Base-by-base conservation (phyloP, 2,329 filamentous ascomycete species). In the Davidsoniella eucalypti region DNA sequence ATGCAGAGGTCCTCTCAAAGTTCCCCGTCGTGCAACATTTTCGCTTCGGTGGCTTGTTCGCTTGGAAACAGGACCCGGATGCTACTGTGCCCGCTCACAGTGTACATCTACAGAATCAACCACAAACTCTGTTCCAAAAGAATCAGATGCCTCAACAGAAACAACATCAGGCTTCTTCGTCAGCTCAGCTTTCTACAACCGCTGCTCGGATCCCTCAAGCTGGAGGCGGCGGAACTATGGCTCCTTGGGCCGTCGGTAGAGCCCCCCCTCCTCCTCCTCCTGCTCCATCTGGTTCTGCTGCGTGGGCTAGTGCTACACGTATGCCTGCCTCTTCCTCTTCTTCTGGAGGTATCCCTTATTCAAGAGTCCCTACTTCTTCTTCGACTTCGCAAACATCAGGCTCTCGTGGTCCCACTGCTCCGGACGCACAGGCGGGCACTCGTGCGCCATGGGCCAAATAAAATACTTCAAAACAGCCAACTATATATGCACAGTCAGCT, bases 21-120 rank as follows among this genome's bases (percentile, higher is more conserved):
- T 95, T 95, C 61, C 92, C 92, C 2, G 92, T 98, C 2, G 87
- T 98, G n/a, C 92, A 98, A 65, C 92, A 98, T 65, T 96, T 92
- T 57, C 76, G 74, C 2, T 90, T 92, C 57, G 85, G 85, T 23
- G 82, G 80, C 5, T 67, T 92, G n/a, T 87, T 90, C 61, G 76
- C 74, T 37, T 90, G 83, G 82, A 78, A 85, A 2, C 65, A 63
- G 44, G 81, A 87, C 59, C 80, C 80, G 0, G 67, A 75, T 49
- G 79, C 81, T 1, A 57, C 64, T 1, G 56, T 62, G 1, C 71
- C 72, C 0, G 58, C 66, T 5, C 61, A 69, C 21, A 74, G 75
- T 5, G 65, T 75, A 0, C 80, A 85, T 61, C 69, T 77, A 59
- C 64, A 65, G 16, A 78, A 69, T 56, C 76, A 80, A 54, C 73